Percentiles rank a stretch among this genome's conserved stretches.
phyloP scores from a whole-genome alignment of 208 protist species.

The Trypanosoma melophagium region DNA sequence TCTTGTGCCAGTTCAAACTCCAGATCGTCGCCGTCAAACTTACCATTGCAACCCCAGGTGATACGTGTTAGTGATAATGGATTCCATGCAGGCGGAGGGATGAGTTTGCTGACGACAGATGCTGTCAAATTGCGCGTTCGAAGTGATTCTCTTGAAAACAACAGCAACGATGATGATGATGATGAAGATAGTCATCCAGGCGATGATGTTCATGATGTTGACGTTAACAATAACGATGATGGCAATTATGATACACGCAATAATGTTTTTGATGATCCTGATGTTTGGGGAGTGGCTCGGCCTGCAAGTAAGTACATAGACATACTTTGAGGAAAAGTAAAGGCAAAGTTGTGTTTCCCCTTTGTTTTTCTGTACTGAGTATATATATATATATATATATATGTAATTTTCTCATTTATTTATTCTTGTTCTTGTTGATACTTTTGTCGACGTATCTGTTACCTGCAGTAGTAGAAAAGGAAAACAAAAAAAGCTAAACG shows the following conservation, averaged over 20 bases:
- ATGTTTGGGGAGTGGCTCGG: background rate
- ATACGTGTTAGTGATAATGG: conserved; percentile 1
- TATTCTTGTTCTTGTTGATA: no score
- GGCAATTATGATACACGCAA: background rate
- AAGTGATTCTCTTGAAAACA: no score
- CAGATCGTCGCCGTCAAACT: background rate
- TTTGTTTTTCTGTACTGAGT: conserved; percentile 1
- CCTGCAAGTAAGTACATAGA: conserved; percentile 17
- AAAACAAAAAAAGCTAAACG: no score
- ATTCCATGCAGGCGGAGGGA: conserved; percentile 1
- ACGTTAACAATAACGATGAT: background rate
- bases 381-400: conserved; percentile 6
- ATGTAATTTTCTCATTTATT: no score
- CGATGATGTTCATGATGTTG: background rate
- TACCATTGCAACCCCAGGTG: background rate
- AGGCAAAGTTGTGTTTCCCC: background rate
- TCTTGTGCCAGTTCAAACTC: background rate
- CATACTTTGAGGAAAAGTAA: background rate
- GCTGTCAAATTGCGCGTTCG: background rate
- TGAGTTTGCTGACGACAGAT: conserved; percentile 6
- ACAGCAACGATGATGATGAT: background rate
- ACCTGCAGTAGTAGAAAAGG: no score
- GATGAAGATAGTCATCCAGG: background rate
- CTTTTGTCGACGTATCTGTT: no score
- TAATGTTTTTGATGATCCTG: no score